These are phyloP conservation scores for Psilocybe subaeruginosa DNA, from an alignment of 768 basidiomycete species.

Conservation along the genomic window DNA sequence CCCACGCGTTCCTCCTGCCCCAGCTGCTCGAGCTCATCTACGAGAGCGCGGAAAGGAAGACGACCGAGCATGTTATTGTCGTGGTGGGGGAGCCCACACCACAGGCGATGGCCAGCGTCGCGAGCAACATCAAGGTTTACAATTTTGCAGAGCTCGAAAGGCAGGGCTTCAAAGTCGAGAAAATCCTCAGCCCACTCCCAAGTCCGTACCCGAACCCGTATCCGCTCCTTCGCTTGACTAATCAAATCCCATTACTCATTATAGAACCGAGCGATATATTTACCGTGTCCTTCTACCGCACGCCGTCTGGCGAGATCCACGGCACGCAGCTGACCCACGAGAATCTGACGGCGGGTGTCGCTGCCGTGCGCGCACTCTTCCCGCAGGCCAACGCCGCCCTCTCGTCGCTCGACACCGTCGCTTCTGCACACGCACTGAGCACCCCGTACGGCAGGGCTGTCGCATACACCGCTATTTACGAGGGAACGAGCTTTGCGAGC, in stretches of 20 bases:
- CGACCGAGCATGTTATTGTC: slow-evolving; percentile 58
- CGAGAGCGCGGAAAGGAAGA: slow-evolving; percentile 46
- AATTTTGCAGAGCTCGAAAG: slow-evolving; percentile 74
- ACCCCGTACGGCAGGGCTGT: slow-evolving; percentile 81
- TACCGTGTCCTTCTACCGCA: slow-evolving; percentile 67
- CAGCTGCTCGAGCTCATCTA: slow-evolving; percentile 74
- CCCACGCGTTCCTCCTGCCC: slow-evolving; percentile 66
- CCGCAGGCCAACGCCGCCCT: slow-evolving; percentile 66
- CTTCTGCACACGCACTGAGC: slow-evolving; percentile 73
- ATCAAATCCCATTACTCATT: slow-evolving; percentile 8
- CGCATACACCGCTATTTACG: slow-evolving; percentile 77
- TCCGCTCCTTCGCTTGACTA: no score
- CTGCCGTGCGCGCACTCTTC: slow-evolving; percentile 74
- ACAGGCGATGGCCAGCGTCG: slow-evolving; percentile 47
- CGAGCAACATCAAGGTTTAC: slow-evolving; percentile 57
- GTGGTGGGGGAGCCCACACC: slow-evolving; percentile 68
- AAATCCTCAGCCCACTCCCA: slow-evolving; percentile 46
- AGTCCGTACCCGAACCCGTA: slow-evolving; percentile 43
- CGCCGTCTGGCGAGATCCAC: slow-evolving; percentile 52
- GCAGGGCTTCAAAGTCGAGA: slow-evolving; percentile 57
- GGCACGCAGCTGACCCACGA: slow-evolving; percentile 77
- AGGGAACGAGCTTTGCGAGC: slow-evolving; percentile 75
- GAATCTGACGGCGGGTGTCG: slow-evolving; percentile 89
- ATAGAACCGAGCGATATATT: slow-evolving; percentile 66
- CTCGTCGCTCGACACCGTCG: slow-evolving; percentile 74